Percentiles rank a stretch among this genome's conserved stretches.
Conservation (phyloP, 2,329 filamentous ascomycete species). For the Aspergillus felis region DNA sequence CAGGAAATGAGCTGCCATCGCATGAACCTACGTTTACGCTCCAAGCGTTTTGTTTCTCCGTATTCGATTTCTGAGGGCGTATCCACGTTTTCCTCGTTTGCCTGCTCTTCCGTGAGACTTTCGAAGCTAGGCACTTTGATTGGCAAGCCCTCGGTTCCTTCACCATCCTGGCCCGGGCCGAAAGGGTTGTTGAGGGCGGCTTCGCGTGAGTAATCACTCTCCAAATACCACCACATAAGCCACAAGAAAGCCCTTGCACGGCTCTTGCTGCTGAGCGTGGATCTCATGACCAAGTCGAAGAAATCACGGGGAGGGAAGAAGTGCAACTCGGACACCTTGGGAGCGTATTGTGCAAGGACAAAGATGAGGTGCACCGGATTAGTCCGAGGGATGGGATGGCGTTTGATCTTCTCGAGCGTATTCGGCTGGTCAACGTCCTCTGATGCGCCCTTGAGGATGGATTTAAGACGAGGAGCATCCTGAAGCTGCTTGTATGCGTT, state of each 20-base stretch:
- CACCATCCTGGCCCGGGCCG: conserved; percentile 52
- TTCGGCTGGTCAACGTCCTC: conserved; percentile 85
- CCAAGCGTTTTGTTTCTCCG: conserved; percentile 46
- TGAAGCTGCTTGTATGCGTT: conserved; percentile 98
- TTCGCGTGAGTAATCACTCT: conserved; percentile 88
- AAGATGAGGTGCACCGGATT: conserved; percentile 98
- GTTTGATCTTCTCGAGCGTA: conserved; percentile 77
- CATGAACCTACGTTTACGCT: conserved; percentile 41
- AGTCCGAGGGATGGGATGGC: conserved; percentile 66
- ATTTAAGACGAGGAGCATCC: conserved; percentile 92
- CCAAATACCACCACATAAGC: conserved; percentile 99
- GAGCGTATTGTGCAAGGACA: conserved; percentile 82
- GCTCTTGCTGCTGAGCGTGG: conserved; percentile 73
- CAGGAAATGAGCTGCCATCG: neutral
- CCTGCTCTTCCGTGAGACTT: conserved; percentile 46
- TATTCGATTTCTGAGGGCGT: conserved; percentile 47
- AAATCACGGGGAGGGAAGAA: conserved; percentile 85
- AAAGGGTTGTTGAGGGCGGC: conserved; percentile 90
- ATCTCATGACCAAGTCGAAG: conserved; percentile 93
- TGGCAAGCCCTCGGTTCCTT: conserved; percentile 41
- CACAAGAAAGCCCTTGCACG: conserved; percentile 87
- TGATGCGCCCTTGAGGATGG: conserved; percentile 92
- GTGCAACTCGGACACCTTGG: conserved; percentile 88
- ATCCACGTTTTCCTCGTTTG: conserved; percentile 49
- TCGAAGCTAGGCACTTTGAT: conserved; percentile 47